phyloP scores from a whole-genome alignment of 1,284 basidiomycete genomes.

The Puccinia novopanici region DNA sequence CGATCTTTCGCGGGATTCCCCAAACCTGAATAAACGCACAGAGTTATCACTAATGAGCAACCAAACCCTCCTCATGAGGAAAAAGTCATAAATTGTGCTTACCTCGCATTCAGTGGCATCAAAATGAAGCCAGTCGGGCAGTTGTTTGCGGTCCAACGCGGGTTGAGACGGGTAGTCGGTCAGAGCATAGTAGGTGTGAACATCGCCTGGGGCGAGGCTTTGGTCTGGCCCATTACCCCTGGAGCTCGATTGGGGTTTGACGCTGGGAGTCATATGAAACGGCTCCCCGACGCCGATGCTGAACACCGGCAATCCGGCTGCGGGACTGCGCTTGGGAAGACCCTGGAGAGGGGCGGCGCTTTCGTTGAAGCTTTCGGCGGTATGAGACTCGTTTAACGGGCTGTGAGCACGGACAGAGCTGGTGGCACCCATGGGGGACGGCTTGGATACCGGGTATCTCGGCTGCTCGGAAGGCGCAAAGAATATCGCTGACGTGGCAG shows the following conservation, averaged over 20 bases:
- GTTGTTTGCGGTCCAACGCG: constrained; percentile 31
- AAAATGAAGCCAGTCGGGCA: constrained; percentile 50
- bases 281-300: constrained; percentile 45
- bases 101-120: constrained; percentile 48
- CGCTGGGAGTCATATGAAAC: constrained; percentile 48
- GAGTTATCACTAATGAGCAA: background rate
- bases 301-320: constrained; percentile 9
- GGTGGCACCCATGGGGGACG: constrained; percentile 1
- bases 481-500: constrained; percentile 43
- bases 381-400: constrained; percentile 6
- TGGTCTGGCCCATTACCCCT: background rate
- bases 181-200: constrained; percentile 28
- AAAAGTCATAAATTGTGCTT: background rate
- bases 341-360: background rate
- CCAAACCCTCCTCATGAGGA: background rate
- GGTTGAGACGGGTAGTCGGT: constrained; percentile 34
- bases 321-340: background rate
- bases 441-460: background rate
- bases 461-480: constrained; percentile 38
- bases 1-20: constrained; percentile 47
- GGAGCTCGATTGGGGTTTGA: constrained; percentile 11
- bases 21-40: constrained; percentile 29
- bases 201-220: background rate
- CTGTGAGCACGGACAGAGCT: constrained; percentile 22
- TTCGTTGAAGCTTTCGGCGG: constrained; percentile 18